Conservation (phyloP, 2,329 filamentous ascomycete species). For the Fusarium camptoceras region DNA sequence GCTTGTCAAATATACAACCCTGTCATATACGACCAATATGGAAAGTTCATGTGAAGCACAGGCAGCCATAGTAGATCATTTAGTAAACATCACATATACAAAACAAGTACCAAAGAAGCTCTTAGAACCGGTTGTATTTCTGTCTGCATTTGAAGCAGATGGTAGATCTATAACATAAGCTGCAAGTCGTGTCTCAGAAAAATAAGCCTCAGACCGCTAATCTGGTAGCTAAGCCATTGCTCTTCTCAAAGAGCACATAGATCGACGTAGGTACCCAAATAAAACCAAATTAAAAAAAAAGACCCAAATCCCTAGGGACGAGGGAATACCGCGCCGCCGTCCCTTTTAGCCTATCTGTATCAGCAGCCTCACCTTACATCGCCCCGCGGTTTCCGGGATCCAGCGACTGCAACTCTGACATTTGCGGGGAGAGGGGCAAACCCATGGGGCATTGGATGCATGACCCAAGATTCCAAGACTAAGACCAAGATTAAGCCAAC, state of each 20-base stretch:
- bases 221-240: not conserved
- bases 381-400: conserved; percentile 32
- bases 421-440: conserved; percentile 40
- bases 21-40: not conserved
- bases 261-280: not conserved
- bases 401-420: conserved; percentile 41
- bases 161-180: not conserved
- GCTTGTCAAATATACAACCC: not conserved
- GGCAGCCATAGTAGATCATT: not conserved
- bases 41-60: not conserved
- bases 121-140: conserved; percentile 5
- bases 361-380: conserved; percentile 30
- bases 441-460: not conserved
- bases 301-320: conserved; percentile 16
- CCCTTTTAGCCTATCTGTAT: conserved; percentile 36
- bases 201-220: conserved; percentile 1
- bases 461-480: not conserved
- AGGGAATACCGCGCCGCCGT: conserved; percentile 20
- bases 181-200: not conserved
- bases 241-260: not conserved
- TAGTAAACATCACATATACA: not conserved
- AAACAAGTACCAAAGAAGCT: not conserved
- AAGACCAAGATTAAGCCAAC: conserved; percentile 3
- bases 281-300: not conserved
- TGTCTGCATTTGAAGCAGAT: conserved; percentile 7